phyloP scores from a whole-genome alignment of 2,329 filamentous ascomycete genomes.

The Fusarium mexicanum region DNA sequence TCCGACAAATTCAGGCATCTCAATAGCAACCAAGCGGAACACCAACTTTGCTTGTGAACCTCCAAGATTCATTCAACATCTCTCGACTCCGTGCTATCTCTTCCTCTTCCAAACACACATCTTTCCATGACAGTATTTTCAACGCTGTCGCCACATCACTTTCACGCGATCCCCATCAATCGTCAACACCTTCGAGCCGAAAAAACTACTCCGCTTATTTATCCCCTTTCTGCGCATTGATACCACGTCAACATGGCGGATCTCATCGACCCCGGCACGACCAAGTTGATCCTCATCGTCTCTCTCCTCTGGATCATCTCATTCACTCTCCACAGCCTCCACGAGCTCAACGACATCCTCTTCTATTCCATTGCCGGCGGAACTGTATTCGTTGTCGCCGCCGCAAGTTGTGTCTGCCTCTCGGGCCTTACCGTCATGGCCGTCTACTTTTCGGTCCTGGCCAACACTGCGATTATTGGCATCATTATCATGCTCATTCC shows the following conservation, averaged over 20 bases:
- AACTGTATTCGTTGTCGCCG: background rate
- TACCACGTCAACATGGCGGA: background rate
- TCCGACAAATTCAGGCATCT: too few species aligned
- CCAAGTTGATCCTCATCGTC: background rate
- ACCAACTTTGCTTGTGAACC: rapidly evolving
- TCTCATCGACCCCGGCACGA: background rate
- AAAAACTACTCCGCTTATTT: rapidly evolving
- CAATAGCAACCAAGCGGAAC: background rate
- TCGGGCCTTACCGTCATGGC: background rate
- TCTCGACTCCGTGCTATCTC: rapidly evolving
- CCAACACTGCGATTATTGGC: background rate
- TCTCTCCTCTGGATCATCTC: background rate
- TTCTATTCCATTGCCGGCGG: background rate
- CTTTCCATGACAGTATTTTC: background rate
- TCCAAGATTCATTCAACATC: rapidly evolving
- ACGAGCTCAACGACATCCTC: background rate
- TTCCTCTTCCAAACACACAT: too few species aligned
- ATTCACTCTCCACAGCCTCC: background rate
- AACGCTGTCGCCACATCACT: rapidly evolving
- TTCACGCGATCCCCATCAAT: rapidly evolving
- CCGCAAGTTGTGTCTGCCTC: background rate
- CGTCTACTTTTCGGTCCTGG: background rate
- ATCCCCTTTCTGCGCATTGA: rapidly evolving
- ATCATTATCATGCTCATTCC: background rate
- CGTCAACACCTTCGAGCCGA: rapidly evolving